phyloP scores from a whole-genome alignment of 2,329 filamentous ascomycete species.

The Fonsecaea pedrosoi region DNA sequence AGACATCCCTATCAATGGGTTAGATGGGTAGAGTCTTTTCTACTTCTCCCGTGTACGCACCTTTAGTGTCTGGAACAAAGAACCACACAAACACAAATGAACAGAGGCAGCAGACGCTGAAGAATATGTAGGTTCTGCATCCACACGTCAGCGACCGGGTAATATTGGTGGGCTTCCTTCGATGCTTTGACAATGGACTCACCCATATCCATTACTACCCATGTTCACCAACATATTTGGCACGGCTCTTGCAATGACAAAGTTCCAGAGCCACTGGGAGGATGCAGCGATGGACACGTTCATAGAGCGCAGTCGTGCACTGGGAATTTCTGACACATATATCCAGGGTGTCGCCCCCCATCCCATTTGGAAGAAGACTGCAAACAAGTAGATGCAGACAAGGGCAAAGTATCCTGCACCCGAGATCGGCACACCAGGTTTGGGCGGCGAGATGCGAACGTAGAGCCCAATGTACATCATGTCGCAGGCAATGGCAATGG shows the following conservation, averaged over 20 bases:
- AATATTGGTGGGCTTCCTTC: neutral
- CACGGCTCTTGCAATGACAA: constrained; percentile 65
- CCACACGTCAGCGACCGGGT: constrained; percentile 53
- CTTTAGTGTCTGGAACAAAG: constrained; percentile 74
- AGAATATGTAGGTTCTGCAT: constrained; percentile 71
- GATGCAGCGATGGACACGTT: constrained; percentile 73
- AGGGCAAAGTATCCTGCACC: constrained; percentile 74
- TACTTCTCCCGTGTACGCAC: constrained; percentile 45
- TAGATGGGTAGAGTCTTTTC: neutral
- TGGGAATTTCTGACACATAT: constrained; percentile 73
- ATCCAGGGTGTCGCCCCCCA: constrained; percentile 79
- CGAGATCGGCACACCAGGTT: constrained; percentile 58
- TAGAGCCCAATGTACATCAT: constrained; percentile 78
- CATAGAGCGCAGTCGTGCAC: constrained; percentile 67
- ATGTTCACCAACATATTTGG: constrained; percentile 59
- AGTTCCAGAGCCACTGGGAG: constrained; percentile 77
- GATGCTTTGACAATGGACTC: neutral
- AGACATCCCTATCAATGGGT: constrained; percentile 15
- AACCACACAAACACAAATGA: constrained; percentile 61
- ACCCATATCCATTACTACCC: constrained; percentile 19
- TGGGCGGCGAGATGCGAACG: constrained; percentile 65
- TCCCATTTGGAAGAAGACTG: constrained; percentile 68
- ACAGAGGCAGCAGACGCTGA: constrained; percentile 51
- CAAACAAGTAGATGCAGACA: constrained; percentile 76
- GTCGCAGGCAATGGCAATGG: constrained; percentile 64